phyloP scores from a whole-genome alignment of 345 rosid species.

The Stellera chamaejasme region DNA sequence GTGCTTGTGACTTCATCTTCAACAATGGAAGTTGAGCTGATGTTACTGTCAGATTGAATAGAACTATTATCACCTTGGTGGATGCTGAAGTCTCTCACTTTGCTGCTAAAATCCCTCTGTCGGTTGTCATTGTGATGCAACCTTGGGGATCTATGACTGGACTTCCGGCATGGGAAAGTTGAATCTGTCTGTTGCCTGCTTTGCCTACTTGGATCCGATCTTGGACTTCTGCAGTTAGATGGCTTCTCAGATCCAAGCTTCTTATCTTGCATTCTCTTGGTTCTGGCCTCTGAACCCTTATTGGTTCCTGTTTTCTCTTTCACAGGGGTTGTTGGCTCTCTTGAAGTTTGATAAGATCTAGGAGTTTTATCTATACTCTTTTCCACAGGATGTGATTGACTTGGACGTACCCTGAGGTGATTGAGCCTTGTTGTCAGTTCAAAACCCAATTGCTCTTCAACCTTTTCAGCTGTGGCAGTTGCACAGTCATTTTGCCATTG shows the following conservation, averaged over 20 bases:
- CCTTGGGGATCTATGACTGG: conserved; percentile 24
- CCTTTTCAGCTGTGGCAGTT: conserved; percentile 27
- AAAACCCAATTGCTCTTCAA: conserved; percentile 33
- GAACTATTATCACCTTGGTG: conserved; percentile 33
- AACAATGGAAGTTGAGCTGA: conserved; percentile 39
- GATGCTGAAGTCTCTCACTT: conserved; percentile 33
- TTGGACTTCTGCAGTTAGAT: conserved; percentile 25
- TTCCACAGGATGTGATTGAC: conserved; percentile 19
- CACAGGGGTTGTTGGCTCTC: conserved; percentile 21
- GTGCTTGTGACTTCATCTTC: conserved; percentile 64
- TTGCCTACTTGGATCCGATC: conserved; percentile 35
- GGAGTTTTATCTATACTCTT: conserved; percentile 24
- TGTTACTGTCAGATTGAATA: conserved; percentile 45
- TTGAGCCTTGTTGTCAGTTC: conserved; percentile 36
- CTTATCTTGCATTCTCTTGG: conserved; percentile 45
- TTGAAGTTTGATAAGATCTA: conserved; percentile 25
- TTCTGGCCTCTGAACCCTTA: conserved; percentile 33
- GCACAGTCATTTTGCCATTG: conserved; percentile 24
- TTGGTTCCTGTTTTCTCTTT: conserved; percentile 25
- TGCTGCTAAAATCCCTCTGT: conserved; percentile 35
- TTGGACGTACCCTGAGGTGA: conserved; percentile 23
- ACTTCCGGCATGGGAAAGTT: conserved; percentile 31
- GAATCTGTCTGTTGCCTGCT: conserved; percentile 40
- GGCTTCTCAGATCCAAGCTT: conserved; percentile 40
- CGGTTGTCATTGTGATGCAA: conserved; percentile 35